Percentiles rank a stretch among this genome's conserved stretches.
Evolutionary conservation across 441 rosid genomes (phyloP).

Genomic region (Arabidopsis hybrid): DNA sequence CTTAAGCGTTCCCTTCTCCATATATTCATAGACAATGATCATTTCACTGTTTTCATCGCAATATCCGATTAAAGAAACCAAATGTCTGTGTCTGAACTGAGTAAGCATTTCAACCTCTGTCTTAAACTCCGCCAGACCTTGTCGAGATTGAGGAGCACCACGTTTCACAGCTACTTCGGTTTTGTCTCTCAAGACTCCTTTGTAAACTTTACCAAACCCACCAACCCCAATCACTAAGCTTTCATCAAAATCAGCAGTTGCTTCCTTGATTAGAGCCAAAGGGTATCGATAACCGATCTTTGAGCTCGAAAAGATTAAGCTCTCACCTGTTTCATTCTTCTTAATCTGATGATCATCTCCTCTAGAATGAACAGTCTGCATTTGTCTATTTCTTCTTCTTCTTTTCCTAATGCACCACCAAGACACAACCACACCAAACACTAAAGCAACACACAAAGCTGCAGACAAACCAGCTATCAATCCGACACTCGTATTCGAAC

Average conservation of each 20-base stretch:
- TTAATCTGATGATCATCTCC: slow-evolving; percentile 46
- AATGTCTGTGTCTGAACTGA: slow-evolving; percentile 84
- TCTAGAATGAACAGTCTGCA: slow-evolving; percentile 46
- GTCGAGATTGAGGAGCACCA: slow-evolving; percentile 61
- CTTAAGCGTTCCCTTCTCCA: slow-evolving; percentile 84
- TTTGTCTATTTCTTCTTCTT: slow-evolving; percentile 43
- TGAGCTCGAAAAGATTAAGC: slow-evolving; percentile 57
- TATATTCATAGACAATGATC: slow-evolving; percentile 89
- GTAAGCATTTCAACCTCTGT: slow-evolving; percentile 90
- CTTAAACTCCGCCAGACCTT: slow-evolving; percentile 75
- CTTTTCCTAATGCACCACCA: slow-evolving; percentile 51
- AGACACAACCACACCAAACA: slow-evolving; percentile 48
- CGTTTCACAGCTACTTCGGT: slow-evolving; percentile 85
- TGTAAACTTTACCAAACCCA: slow-evolving; percentile 89
- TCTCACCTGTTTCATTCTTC: slow-evolving; percentile 43
- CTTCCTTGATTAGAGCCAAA: slow-evolving; percentile 68
- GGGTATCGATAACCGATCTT: slow-evolving; percentile 74
- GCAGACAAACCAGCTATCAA: slow-evolving; percentile 54
- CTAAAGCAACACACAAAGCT: slow-evolving; percentile 48
- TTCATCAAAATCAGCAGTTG: slow-evolving; percentile 69
- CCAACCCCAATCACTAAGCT: slow-evolving; percentile 77
- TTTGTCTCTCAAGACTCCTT: slow-evolving; percentile 70
- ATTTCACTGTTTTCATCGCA: slow-evolving; percentile 77
- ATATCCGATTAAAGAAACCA: slow-evolving; percentile 84
- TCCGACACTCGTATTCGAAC: slow-evolving; percentile 40